Evolutionary conservation across 352 stramenopile genomes (phyloP).

Genomic region (Pythium diclinum): DNA sequence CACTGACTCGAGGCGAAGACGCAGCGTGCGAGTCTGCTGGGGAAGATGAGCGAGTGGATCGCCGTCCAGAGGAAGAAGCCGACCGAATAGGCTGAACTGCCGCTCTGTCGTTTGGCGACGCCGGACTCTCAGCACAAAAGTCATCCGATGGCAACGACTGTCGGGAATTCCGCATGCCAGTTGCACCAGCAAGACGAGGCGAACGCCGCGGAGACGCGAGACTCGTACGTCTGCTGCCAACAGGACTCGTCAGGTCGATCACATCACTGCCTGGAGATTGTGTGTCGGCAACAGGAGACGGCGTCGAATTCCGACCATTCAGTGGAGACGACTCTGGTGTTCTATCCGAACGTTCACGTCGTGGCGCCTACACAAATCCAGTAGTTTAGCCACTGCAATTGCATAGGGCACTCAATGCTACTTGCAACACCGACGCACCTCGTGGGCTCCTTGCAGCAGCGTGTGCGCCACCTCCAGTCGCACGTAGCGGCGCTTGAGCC

Average conservation of each 20-base stretch:
- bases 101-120: slow-evolving; percentile 24
- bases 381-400: background rate
- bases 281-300: background rate
- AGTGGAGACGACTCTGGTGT: background rate
- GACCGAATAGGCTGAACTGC: background rate
- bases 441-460: slow-evolving; percentile 27
- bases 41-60: background rate
- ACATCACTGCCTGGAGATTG: slow-evolving; percentile 25
- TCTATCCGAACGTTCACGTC: background rate
- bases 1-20: slow-evolving; percentile 7
- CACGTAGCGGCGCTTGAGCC: slow-evolving; percentile 64
- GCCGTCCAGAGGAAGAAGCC: background rate
- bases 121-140: slow-evolving; percentile 55
- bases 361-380: background rate
- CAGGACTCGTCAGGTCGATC: slow-evolving; percentile 64
- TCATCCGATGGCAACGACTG: slow-evolving; percentile 32
- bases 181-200: background rate
- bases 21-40: background rate
- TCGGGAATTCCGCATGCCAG: slow-evolving; percentile 3
- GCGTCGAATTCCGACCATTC: background rate
- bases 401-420: too few relatives aligned
- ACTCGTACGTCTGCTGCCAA: slow-evolving; percentile 13
- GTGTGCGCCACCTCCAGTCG: slow-evolving; percentile 53
- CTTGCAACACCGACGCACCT: slow-evolving; percentile 2
- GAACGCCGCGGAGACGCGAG: slow-evolving; percentile 5